phyloP scores from a whole-genome alignment of 257 asterid genomes.

The Phtheirospermum japonicum region DNA sequence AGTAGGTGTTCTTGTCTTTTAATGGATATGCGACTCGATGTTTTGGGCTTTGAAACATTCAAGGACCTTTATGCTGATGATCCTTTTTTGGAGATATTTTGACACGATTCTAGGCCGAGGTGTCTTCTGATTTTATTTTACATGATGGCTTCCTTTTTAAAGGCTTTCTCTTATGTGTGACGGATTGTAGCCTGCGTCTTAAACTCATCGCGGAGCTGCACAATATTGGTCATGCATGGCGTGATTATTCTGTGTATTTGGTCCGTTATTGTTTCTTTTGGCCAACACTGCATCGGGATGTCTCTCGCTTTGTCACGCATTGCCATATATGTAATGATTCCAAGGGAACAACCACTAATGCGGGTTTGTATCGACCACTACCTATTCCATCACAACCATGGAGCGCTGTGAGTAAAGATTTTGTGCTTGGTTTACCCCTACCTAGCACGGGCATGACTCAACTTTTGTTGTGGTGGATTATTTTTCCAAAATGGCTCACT shows the following conservation, averaged over 20 bases:
- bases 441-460: background rate
- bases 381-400: background rate
- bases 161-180: too few relatives aligned
- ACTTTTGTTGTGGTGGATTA: background rate
- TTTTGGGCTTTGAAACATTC: background rate
- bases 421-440: background rate
- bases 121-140: too few relatives aligned
- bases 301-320: background rate
- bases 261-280: background rate
- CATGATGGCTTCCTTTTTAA: too few relatives aligned
- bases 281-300: background rate
- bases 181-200: too few relatives aligned
- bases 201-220: too few relatives aligned
- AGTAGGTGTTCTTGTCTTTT: background rate
- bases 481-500: background rate
- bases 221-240: background rate
- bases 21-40: background rate
- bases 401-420: background rate
- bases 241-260: background rate
- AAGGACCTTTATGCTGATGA: background rate
- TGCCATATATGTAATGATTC: background rate
- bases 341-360: background rate
- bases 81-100: background rate
- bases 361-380: background rate
- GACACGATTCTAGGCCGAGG: background rate